These are phyloP conservation scores for Hevea brasiliensis DNA, from an alignment of 345 rosid genomes.

Conservation along the genomic window DNA sequence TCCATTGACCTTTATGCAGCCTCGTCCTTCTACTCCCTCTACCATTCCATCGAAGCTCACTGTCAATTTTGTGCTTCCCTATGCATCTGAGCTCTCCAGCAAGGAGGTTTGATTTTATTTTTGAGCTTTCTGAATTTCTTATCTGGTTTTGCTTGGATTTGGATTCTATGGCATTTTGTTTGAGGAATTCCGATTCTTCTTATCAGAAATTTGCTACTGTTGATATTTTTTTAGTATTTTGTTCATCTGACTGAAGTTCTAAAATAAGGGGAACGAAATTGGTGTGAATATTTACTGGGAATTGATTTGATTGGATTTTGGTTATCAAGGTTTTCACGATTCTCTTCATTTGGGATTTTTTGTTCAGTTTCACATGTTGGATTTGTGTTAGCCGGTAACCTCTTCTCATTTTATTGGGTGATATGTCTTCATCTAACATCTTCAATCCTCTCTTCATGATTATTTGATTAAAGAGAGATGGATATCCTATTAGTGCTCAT, in stretches of 20 bases:
- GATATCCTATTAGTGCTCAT: too few species aligned
- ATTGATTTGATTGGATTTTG: background rate
- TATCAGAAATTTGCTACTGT: background rate
- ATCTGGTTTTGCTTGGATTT: conserved; percentile 16
- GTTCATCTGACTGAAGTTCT: background rate
- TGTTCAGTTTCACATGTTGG: too few species aligned
- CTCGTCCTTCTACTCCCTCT: conserved; percentile 55
- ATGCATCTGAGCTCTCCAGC: conserved; percentile 27
- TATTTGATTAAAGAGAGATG: too few species aligned
- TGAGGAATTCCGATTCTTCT: too few species aligned
- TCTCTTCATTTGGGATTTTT: too few species aligned
- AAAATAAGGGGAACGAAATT: background rate
- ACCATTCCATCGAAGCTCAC: conserved; percentile 78
- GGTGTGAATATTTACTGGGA: background rate
- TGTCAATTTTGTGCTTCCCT: conserved; percentile 80
- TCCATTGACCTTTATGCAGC: conserved; percentile 66
- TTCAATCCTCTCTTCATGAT: too few species aligned
- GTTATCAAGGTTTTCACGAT: too few species aligned
- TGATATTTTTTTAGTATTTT: background rate
- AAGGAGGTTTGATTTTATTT: conserved; percentile 23
- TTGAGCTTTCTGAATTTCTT: too few species aligned
- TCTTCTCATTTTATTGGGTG: too few species aligned
- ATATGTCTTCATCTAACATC: too few species aligned
- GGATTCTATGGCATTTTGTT: conserved; percentile 4
- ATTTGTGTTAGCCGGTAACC: too few species aligned